Conservation (phyloP, 805 yeast species). For the Saturnispora sanitii region DNA sequence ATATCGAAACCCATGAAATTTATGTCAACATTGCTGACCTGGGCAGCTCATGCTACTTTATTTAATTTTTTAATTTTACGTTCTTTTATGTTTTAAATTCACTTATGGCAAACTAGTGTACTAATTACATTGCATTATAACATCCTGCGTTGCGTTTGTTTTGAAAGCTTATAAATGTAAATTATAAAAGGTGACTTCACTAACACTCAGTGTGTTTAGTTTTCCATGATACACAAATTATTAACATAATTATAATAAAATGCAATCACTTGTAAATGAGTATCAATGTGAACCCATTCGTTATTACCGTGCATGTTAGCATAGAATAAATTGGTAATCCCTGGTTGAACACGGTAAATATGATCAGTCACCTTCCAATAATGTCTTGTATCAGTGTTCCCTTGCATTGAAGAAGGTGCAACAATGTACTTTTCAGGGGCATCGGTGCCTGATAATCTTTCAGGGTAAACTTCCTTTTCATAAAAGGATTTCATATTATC, state of each 20-base stretch:
- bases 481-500: slow-evolving; percentile 55
- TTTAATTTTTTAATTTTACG: no score
- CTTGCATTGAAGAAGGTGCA: slow-evolving; percentile 55
- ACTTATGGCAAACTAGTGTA: no score
- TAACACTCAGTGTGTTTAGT: no score
- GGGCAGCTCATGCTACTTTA: no score
- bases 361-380: slow-evolving; percentile 55
- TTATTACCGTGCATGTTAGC: slow-evolving; percentile 51
- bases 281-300: slow-evolving; percentile 44
- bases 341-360: slow-evolving; percentile 54
- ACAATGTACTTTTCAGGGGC: slow-evolving; percentile 23
- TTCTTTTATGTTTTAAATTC: no score
- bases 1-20: no score
- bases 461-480: slow-evolving; percentile 38
- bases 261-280: slow-evolving; percentile 50
- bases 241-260: slow-evolving; percentile 14
- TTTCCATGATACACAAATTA: slow-evolving; percentile 6
- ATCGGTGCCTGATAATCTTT: slow-evolving; percentile 13
- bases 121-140: no score
- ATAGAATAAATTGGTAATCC: slow-evolving; percentile 24
- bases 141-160: no score
- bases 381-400: slow-evolving; percentile 60
- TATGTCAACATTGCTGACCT: no score
- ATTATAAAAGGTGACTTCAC: no score
- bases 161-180: no score